These are phyloP conservation scores for Magnaporthiopsis incrustans DNA, from an alignment of 2,329 filamentous ascomycete species.

Conservation along the genomic window DNA sequence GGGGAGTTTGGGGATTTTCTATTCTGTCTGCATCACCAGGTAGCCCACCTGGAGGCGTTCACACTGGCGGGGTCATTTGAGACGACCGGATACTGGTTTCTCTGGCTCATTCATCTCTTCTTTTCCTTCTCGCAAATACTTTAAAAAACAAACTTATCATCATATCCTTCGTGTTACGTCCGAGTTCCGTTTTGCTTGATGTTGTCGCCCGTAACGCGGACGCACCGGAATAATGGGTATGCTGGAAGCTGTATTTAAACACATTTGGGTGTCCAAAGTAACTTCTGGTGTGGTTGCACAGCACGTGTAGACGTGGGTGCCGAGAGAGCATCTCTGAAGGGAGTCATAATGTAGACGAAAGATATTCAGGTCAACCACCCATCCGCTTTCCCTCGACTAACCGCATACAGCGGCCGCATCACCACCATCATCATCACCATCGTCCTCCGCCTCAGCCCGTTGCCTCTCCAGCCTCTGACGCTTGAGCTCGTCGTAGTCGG, in stretches of 20 bases:
- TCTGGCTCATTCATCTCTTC: too few species aligned
- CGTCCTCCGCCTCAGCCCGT: neutral
- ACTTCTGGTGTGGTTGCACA: neutral
- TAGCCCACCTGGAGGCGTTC: neutral
- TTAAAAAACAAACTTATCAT: neutral
- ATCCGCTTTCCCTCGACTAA: neutral
- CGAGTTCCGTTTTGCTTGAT: too few species aligned
- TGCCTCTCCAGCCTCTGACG: slow-evolving; percentile 8
- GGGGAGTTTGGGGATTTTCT: neutral
- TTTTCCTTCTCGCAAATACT: neutral
- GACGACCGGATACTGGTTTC: neutral
- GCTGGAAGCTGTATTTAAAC: neutral
- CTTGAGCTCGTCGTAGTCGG: slow-evolving; percentile 23
- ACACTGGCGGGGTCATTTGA: neutral
- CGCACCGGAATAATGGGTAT: neutral
- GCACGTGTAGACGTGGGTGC: too few species aligned
- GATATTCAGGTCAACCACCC: neutral
- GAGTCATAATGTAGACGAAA: too few species aligned
- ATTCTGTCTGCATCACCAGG: neutral
- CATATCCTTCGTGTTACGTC: neutral
- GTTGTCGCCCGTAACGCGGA: too few species aligned
- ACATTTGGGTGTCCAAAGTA: neutral
- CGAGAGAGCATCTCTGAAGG: too few species aligned
- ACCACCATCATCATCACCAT: neutral
- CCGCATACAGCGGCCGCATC: neutral